Evolutionary conservation across 768 basidiomycete genomes (phyloP).

Genomic region (Pleurotus eryngii): DNA sequence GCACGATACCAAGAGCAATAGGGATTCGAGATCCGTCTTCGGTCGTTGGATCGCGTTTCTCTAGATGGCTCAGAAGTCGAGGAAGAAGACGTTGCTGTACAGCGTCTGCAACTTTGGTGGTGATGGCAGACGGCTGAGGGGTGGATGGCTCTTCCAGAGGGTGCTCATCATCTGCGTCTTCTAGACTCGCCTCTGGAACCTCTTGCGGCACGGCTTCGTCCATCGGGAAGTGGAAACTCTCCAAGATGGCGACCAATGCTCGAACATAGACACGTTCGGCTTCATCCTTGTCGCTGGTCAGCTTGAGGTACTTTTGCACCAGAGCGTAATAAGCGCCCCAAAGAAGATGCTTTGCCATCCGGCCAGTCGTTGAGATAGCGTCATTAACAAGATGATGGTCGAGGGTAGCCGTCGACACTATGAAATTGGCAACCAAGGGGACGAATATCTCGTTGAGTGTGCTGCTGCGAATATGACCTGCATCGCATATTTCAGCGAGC

Average conservation of each 20-base stretch:
- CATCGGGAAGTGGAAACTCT: conserved; percentile 91
- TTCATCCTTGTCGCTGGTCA: conserved; percentile 62
- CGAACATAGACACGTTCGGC: conserved; percentile 83
- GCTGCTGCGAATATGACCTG: conserved; percentile 60
- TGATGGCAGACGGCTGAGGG: conserved; percentile 11
- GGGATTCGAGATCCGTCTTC: conserved; percentile 89
- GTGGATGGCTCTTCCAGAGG: conserved; percentile 14
- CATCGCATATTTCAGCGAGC: conserved; percentile 74
- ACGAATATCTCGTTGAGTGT: conserved; percentile 81
- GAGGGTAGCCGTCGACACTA: conserved; percentile 53
- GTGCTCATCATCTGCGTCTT: conserved; percentile 27
- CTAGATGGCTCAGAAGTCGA: conserved; percentile 72
- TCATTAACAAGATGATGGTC: conserved; percentile 92
- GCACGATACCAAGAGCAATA: conserved; percentile 80
- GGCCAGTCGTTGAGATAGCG: conserved; percentile 76
- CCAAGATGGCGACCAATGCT: conserved; percentile 76
- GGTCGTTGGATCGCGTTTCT: conserved; percentile 71
- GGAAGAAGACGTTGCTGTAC: conserved; percentile 79
- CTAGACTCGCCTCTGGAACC: conserved; percentile 24
- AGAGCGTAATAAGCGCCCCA: conserved; percentile 85
- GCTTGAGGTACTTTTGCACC: conserved; percentile 77
- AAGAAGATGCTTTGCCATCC: conserved; percentile 67
- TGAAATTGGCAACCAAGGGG: conserved; percentile 82
- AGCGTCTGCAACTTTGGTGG: conserved; percentile 61
- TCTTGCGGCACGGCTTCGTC: conserved; percentile 45